Evolutionary conservation across 495 filamentous ascomycete species (phyloP).

Genomic region (Hyaloscypha finlandica): DNA sequence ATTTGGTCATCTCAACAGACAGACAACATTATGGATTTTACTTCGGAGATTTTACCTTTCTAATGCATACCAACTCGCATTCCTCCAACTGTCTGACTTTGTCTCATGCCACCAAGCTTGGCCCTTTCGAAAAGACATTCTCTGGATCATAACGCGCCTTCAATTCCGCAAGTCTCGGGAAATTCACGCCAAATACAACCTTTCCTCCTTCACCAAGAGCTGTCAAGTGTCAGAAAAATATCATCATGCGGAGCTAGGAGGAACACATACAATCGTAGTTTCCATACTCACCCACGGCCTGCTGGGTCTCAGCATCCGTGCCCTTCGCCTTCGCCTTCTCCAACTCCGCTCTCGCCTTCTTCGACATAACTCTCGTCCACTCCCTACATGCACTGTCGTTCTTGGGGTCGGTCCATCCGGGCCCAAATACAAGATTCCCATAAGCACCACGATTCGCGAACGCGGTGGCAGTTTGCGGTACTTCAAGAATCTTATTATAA

Average conservation of each 20-base stretch:
- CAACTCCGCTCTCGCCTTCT: slow-evolving; percentile 25
- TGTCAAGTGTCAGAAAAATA: slow-evolving; percentile 25
- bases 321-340: background rate
- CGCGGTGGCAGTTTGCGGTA: slow-evolving; percentile 30
- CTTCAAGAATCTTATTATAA: slow-evolving; percentile 28
- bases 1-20: too few species aligned
- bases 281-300: slow-evolving; percentile 36
- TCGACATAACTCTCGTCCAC: slow-evolving; percentile 30
- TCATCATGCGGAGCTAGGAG: slow-evolving; percentile 21
- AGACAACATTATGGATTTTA: too few species aligned
- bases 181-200: slow-evolving; percentile 49
- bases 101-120: background rate
- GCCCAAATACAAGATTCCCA: slow-evolving; percentile 22
- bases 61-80: too few species aligned
- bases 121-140: slow-evolving; percentile 46
- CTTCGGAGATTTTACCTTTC: too few species aligned
- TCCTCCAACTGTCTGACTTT: too few species aligned
- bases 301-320: slow-evolving; percentile 14
- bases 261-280: slow-evolving; percentile 36
- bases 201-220: slow-evolving; percentile 33
- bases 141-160: slow-evolving; percentile 57
- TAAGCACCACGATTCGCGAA: slow-evolving; percentile 36
- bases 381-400: slow-evolving; percentile 34
- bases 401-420: slow-evolving; percentile 28
- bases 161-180: slow-evolving; percentile 43